Evolutionary conservation across 2,329 filamentous ascomycete species (phyloP), one percentile per base, ranked within the genome.

Genomic region (Meredithiella fracta): DNA sequence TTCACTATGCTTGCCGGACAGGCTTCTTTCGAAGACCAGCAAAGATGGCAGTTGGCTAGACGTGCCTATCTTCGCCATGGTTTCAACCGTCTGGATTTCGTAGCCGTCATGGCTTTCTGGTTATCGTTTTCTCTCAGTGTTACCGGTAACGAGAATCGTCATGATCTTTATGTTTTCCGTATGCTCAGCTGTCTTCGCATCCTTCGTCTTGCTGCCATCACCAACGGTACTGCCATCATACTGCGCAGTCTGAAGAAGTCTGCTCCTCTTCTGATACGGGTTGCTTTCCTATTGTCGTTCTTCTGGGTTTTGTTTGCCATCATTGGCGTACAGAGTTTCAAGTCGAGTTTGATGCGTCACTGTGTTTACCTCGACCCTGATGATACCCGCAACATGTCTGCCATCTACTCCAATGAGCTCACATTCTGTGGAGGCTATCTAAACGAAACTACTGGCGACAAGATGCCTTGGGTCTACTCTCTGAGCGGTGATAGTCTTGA

Each of bases 281-380:
- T 98, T 31, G 90, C 87, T 1, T 96, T 98, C 65, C 73, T 98
- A 22, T 89, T 98, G 61, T 79, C 86, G 14, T 98, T 98, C 70
- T 98, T 98, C 69, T 98, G 92, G 92, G 77, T 98, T 44, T 72
- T 97, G 9, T 98, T 98, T 70, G 92, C 89, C 38, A 96, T 98
- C 60, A 83, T 98, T 58, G 94, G 92, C 4, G 85, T 98, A 22
- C 94, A 98, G 67, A 95, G 86, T 68, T 98, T 98, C 72, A 91
- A 91, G 68, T 83, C 85, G 7, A 91, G 86, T 66, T 69, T 91
- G 23, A 79, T 78, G 61, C 83, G 86, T 51, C 82, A 81, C 60
- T 92, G 86, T 65, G 81, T 88, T 29, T 92, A 85, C 85, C 68
- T 85, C 53, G 82, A 87, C 60, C 82, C 82, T 3, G 59, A 64